Conservation (phyloP, 2,329 filamentous ascomycete genomes). For the Penicillium sp. region DNA sequence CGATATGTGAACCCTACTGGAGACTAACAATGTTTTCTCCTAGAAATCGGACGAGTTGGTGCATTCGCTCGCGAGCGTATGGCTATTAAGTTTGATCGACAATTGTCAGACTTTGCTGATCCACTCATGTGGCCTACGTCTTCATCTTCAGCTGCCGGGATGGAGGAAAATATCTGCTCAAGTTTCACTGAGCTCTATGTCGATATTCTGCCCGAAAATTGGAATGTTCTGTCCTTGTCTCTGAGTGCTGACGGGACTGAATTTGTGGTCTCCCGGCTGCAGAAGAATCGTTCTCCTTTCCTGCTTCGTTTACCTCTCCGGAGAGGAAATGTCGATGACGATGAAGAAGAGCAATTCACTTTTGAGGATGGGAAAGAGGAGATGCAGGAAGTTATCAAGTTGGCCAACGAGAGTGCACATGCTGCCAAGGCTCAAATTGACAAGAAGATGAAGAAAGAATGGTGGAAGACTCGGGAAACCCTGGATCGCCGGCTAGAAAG, state of each 20-base stretch:
- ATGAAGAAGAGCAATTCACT: slow-evolving; percentile 73
- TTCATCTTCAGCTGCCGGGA: slow-evolving; percentile 16
- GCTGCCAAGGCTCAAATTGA: slow-evolving; percentile 67
- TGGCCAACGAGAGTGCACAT: slow-evolving; percentile 83
- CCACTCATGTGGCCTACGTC: slow-evolving; percentile 51
- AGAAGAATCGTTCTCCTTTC: slow-evolving; percentile 74
- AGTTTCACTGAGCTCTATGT: slow-evolving; percentile 78
- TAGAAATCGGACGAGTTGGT: slow-evolving; percentile 43
- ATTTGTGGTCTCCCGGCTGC: slow-evolving; percentile 83
- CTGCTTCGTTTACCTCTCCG: slow-evolving; percentile 83
- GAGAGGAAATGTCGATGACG: slow-evolving; percentile 77
- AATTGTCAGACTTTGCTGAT: slow-evolving; percentile 44
- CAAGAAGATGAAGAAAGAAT: slow-evolving; percentile 74
- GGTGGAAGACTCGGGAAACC: slow-evolving; percentile 84
- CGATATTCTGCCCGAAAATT: slow-evolving; percentile 77
- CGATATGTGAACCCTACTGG: background rate
- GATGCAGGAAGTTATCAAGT: slow-evolving; percentile 76
- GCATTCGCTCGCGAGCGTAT: slow-evolving; percentile 42
- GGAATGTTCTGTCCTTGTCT: slow-evolving; percentile 84
- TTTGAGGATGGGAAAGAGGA: slow-evolving; percentile 79
- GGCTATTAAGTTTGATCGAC: slow-evolving; percentile 47
- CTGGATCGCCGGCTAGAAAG: slow-evolving; percentile 76
- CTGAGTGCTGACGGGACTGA: slow-evolving; percentile 81
- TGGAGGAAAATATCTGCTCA: slow-evolving; percentile 48
- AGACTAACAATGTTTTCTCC: slow-evolving; percentile 13